phyloP scores from a whole-genome alignment of 2,329 filamentous ascomycete species.

The Beauveria scarabaeidicola region DNA sequence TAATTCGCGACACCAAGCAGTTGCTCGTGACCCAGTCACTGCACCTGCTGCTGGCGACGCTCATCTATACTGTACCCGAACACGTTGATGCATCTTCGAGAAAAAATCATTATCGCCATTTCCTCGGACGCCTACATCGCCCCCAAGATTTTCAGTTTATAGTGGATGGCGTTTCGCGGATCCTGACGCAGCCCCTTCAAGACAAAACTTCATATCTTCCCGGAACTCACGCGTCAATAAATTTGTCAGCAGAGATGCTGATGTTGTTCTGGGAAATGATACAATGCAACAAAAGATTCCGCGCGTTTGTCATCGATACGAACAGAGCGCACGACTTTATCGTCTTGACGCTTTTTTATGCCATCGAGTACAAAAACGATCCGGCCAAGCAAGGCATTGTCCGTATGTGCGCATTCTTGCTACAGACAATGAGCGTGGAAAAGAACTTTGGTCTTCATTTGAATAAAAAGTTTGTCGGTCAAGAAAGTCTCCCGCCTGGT shows the following conservation, averaged over 20 bases:
- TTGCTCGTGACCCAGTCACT: constrained; percentile 85
- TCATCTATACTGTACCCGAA: constrained; percentile 85
- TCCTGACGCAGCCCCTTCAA: constrained; percentile 87
- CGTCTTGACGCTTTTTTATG: constrained; percentile 83
- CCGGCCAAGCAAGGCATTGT: constrained; percentile 84
- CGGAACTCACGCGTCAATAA: constrained; percentile 68
- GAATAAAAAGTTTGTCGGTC: constrained; percentile 80
- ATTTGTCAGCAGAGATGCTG: constrained; percentile 90
- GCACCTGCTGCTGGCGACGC: constrained; percentile 76
- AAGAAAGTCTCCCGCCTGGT: constrained; percentile 74
- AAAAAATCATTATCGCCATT: constrained; percentile 92
- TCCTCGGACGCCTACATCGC: constrained; percentile 79
- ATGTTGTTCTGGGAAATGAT: constrained; percentile 97
- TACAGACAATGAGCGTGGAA: constrained; percentile 93
- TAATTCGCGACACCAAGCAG: constrained; percentile 86
- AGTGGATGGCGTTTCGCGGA: constrained; percentile 85
- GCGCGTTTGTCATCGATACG: constrained; percentile 94
- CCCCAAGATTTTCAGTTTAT: constrained; percentile 97
- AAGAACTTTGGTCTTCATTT: constrained; percentile 81
- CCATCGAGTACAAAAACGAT: constrained; percentile 80
- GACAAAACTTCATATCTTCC: constrained; percentile 83
- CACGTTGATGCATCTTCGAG: constrained; percentile 52
- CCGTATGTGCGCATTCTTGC: constrained; percentile 92
- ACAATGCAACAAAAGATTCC: constrained; percentile 95
- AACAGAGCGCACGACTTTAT: constrained; percentile 89